Conservation (phyloP, 352 stramenopile species). For the Peronosclerospora sorghi region DNA sequence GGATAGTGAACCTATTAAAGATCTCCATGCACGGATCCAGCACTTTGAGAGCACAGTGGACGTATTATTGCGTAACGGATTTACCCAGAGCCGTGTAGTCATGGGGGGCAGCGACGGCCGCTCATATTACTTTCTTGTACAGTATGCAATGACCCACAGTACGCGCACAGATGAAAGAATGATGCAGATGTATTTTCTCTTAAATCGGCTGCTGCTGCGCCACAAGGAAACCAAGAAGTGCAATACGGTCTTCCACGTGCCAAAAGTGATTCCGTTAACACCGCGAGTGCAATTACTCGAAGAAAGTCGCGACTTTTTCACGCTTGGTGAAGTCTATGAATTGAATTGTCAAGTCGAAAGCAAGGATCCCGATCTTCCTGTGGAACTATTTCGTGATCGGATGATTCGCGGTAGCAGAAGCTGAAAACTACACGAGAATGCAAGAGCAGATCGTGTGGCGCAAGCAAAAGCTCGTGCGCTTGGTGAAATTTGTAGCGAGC, state of each 20-base stretch:
- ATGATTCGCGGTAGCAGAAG: slow-evolving; percentile 42
- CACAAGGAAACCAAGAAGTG: slow-evolving; percentile 84
- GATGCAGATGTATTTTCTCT: slow-evolving; percentile 88
- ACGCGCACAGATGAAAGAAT: slow-evolving; percentile 89
- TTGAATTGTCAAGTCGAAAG: slow-evolving; percentile 53
- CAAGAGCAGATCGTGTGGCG: slow-evolving; percentile 56
- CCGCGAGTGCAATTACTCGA: slow-evolving; percentile 81
- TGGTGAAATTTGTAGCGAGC: slow-evolving; percentile 60
- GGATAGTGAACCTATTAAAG: slow-evolving; percentile 86
- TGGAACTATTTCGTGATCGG: slow-evolving; percentile 68
- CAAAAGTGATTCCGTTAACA: slow-evolving; percentile 88
- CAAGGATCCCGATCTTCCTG: slow-evolving; percentile 65
- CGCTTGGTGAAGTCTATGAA: slow-evolving; percentile 81
- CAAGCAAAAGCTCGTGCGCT: slow-evolving; percentile 62
- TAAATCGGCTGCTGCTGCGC: slow-evolving; percentile 76
- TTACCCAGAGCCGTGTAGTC: slow-evolving; percentile 84
- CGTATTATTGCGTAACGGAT: slow-evolving; percentile 78
- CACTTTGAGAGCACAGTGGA: slow-evolving; percentile 85
- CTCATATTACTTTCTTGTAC: slow-evolving; percentile 87
- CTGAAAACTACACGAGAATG: slow-evolving; percentile 22
- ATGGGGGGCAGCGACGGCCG: slow-evolving; percentile 84
- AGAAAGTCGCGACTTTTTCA: slow-evolving; percentile 77
- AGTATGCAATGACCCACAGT: slow-evolving; percentile 89
- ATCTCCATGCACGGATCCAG: slow-evolving; percentile 84
- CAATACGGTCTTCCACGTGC: slow-evolving; percentile 84